Evolutionary conservation across 768 basidiomycete species (phyloP), one percentile per base, ranked within the genome.

Genomic region (Pluteus cervinus): DNA sequence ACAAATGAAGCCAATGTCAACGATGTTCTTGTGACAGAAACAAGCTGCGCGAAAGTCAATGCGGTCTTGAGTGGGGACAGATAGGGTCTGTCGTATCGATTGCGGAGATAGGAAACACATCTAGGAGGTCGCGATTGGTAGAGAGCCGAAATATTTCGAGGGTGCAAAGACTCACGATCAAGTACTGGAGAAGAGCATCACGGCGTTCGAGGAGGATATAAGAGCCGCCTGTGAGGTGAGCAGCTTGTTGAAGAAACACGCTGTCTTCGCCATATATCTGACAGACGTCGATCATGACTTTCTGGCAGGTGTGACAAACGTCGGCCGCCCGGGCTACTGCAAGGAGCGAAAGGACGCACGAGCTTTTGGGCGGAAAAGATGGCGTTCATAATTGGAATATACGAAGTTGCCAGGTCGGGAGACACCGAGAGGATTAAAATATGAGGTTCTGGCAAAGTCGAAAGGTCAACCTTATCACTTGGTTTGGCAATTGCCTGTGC

Each of bases 281-380:
- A 61, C 92, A 87, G 10, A 96, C 88, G 54, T 99, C 96, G 51
- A 99, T 94, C 2, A 87, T 88, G 14, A 94, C 86, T 80, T 89
- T 93, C 94, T 97, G 55, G 29, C 40, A 28, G 36, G 20, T 28
- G 23, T 38, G 41, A 42, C 32, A 46, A 34, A 30, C 31, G 33
- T 24, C 8, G 18, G 12, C 16, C 12, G 31, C 14, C 36, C 35
- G 25, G 26, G 16, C 37, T 29, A 42, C 39, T 15, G 35, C 18
- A 28, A 41, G 28, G 25, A 36, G n/a, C n/a, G 24, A 29, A 31
- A 17, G 36, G 39, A 60, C 82, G 48, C 45, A 88, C 94, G 48
- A 91, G 70, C 66, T 99, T 99, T 60, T 99, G 96, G 4, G 96
- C 96, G 12, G 93, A 92, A 62, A 99, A 99, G 33, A 98, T 98